phyloP scores from a whole-genome alignment of 139 green algal species.

The Desmodesmus armatus region DNA sequence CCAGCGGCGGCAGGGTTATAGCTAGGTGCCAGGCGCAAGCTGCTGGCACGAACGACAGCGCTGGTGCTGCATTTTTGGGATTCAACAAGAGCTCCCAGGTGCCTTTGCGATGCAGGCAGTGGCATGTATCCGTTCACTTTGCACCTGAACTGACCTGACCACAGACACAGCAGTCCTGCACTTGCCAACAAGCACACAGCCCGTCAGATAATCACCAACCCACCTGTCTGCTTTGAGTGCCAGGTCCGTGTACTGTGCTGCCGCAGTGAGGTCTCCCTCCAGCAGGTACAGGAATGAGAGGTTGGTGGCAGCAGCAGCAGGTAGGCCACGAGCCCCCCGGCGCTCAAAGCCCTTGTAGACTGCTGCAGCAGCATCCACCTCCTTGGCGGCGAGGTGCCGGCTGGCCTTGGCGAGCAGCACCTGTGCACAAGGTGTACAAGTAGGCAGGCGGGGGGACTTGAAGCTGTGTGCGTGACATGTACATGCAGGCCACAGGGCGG shows the following conservation, averaged over 20 bases:
- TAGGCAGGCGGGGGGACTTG: too few species aligned
- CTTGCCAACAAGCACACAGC: not conserved
- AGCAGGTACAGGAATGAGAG: slow-evolving; percentile 84
- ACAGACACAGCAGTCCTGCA: not conserved
- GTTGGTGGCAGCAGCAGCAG: slow-evolving; percentile 82
- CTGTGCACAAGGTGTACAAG: too few species aligned
- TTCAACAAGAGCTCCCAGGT: too few species aligned
- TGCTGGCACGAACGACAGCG: not conserved
- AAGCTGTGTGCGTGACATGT: too few species aligned
- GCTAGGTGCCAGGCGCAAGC: slow-evolving; percentile 48
- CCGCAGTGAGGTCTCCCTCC: slow-evolving; percentile 73
- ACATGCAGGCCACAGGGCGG: too few species aligned
- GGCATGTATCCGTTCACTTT: not conserved
- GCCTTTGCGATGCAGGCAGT: too few species aligned
- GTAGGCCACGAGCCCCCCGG: slow-evolving; percentile 64
- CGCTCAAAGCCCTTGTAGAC: slow-evolving; percentile 91
- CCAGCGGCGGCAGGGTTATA: too few species aligned
- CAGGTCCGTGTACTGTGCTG: slow-evolving; percentile 80
- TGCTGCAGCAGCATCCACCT: slow-evolving; percentile 74
- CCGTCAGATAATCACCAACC: not conserved
- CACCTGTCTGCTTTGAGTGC: slow-evolving; percentile 76
- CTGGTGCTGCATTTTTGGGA: too few species aligned
- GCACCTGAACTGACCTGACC: not conserved
- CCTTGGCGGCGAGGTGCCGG: slow-evolving; percentile 68
- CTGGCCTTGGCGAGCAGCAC: slow-evolving; percentile 83